phyloP scores from a whole-genome alignment of 2,329 filamentous ascomycete species.

The Monilinia polystroma region DNA sequence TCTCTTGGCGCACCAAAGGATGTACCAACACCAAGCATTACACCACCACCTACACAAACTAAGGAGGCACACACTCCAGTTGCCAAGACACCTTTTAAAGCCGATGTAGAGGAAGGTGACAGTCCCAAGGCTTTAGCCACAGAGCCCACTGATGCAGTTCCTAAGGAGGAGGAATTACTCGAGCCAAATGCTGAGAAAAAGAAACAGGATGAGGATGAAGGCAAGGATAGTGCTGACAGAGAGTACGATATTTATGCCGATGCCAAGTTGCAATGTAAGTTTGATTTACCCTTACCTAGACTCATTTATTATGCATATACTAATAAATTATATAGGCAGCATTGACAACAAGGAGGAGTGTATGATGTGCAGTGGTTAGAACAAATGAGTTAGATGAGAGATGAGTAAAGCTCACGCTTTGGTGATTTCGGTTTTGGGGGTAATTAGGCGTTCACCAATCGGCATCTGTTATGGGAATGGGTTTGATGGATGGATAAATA shows the following conservation, averaged over 20 bases:
- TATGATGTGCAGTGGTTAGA: constrained; percentile 91
- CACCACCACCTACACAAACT: constrained; percentile 50
- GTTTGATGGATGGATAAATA: constrained; percentile 6
- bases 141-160: constrained; percentile 60
- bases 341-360: constrained; percentile 96
- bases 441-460: constrained; percentile 1
- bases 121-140: constrained; percentile 76
- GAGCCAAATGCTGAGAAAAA: constrained; percentile 53
- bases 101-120: constrained; percentile 72
- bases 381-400: constrained; percentile 22
- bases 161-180: constrained; percentile 64
- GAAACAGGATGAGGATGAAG: constrained; percentile 71
- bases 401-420: constrained; percentile 19
- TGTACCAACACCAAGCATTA: constrained; percentile 66
- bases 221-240: constrained; percentile 66
- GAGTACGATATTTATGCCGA: constrained; percentile 96
- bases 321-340: constrained; percentile 58
- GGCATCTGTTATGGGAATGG: constrained; percentile 4
- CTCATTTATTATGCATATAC: constrained; percentile 37
- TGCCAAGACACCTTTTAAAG: constrained; percentile 69
- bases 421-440: background rate
- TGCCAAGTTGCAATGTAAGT: constrained; percentile 81
- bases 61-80: constrained; percentile 46
- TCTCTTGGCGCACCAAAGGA: constrained; percentile 51
- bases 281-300: background rate